Evolutionary conservation across 805 yeast genomes (phyloP).

Genomic region (Scheffersomyces stipitis): DNA sequence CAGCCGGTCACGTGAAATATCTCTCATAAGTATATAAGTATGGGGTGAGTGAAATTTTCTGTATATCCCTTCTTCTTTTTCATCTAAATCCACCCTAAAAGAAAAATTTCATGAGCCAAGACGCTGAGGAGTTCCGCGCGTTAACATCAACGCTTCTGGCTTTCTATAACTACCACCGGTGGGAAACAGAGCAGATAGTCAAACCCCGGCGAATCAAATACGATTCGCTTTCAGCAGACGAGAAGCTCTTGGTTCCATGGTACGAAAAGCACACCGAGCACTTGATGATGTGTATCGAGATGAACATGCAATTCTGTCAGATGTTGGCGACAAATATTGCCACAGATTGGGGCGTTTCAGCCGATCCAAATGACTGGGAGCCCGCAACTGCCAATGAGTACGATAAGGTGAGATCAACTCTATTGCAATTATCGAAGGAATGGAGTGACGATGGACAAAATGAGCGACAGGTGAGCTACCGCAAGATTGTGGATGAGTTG

Average conservation of each 20-base stretch:
- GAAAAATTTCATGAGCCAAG: slow-evolving; percentile 9
- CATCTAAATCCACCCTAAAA: no score
- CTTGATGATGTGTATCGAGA: slow-evolving; percentile 41
- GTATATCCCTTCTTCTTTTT: no score
- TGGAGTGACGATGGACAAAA: slow-evolving; percentile 55
- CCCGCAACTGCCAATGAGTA: slow-evolving; percentile 42
- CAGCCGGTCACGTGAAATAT: no score
- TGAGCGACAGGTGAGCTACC: slow-evolving; percentile 45
- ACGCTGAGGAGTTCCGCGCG: slow-evolving; percentile 34
- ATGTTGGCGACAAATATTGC: slow-evolving; percentile 45
- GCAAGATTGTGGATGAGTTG: slow-evolving; percentile 34
- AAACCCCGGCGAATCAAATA: slow-evolving; percentile 30
- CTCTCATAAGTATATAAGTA: no score
- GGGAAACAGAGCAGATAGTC: slow-evolving; percentile 33
- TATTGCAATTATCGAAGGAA: slow-evolving; percentile 60
- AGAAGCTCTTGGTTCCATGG: slow-evolving; percentile 50
- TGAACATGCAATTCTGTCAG: slow-evolving; percentile 46
- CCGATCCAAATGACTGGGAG: slow-evolving; percentile 42
- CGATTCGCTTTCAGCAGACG: slow-evolving; percentile 35
- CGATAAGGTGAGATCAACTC: slow-evolving; percentile 56
- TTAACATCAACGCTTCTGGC: slow-evolving; percentile 38
- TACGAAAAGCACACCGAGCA: slow-evolving; percentile 41
- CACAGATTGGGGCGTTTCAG: slow-evolving; percentile 48
- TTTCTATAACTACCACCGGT: slow-evolving; percentile 30
- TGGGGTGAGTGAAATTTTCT: no score